Evolutionary conservation across 1,284 basidiomycete species (phyloP), one percentile per base, ranked within the genome.

Genomic region (Cutaneotrichosporon sp.): DNA sequence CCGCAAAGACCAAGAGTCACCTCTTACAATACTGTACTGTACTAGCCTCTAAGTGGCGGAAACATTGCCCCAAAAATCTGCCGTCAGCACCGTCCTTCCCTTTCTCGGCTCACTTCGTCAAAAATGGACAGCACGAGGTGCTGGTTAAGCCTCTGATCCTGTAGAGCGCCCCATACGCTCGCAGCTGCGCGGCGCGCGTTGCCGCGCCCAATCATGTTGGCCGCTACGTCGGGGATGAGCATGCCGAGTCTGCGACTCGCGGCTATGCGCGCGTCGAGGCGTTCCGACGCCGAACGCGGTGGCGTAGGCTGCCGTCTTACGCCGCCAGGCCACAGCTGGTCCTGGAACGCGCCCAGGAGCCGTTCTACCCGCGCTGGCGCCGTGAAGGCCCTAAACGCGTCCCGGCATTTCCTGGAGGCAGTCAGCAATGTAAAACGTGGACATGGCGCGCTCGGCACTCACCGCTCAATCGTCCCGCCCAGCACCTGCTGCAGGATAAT

Each of bases 401-500:
- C 91, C 20, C 89, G 84, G 46, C 94, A 69, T 80, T 62, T 52
- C 91, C 45, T 46, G 12, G 3, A 18, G 30, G 17, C 30, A 37
- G 45, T 20, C 15, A 26, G 22, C 41, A 37, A 17, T 8, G 35
- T 15, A 34, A 34, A 14, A 34, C 8, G 33, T 34, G 33, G 33
- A n/a, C 14, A 34, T 8, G 33, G 33, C 33, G 33, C 33, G 14
- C 33, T 8, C 33, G 8, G 7, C 14, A 46, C 45, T 20, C 21
- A 46, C 45, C 90, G 79, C 74, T 98, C 94, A 60, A 97, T 91
- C 0, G 94, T 97, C 10, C 88, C 88, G 7, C 93, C 94, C 4
- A 98, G 79, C 4, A 97, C 84, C 69, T 97, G 93, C 72, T 97
- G 94, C 44, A 97, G 77, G 55, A 97, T 90, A 52, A 97, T 90